Conservation (phyloP, 208 protist species). For the Acanthamoeba royreba region DNA sequence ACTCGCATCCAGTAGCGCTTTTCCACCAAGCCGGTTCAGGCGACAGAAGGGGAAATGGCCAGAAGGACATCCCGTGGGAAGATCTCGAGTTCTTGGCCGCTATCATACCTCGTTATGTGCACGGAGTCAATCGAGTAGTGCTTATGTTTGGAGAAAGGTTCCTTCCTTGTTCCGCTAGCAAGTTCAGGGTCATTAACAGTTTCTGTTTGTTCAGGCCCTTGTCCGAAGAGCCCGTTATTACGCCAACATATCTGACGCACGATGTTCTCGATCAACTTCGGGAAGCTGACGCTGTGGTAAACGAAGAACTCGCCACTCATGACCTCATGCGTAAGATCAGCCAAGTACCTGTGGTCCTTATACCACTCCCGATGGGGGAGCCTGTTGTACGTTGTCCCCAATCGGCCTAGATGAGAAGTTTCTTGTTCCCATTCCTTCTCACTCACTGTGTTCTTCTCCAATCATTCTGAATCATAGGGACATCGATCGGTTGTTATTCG, state of each 20-base stretch:
- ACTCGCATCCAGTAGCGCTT: constrained; percentile 90
- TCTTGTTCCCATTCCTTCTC: no score
- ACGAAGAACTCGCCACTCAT: constrained; percentile 80
- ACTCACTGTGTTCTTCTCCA: not conserved
- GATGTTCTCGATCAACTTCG: constrained; percentile 88
- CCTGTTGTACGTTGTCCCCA: constrained; percentile 62
- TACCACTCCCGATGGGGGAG: constrained; percentile 89
- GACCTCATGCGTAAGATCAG: constrained; percentile 84
- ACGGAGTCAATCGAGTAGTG: constrained; percentile 91
- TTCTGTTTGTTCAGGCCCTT: not conserved
- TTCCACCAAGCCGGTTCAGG: constrained; percentile 71
- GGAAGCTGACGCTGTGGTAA: constrained; percentile 88
- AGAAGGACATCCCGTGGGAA: constrained; percentile 70
- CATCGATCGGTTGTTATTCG: constrained; percentile 88
- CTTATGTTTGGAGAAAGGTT: constrained; percentile 85
- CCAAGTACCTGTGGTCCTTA: constrained; percentile 91
- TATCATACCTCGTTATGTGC: constrained; percentile 85
- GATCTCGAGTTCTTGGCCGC: constrained; percentile 82
- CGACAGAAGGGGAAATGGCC: not conserved
- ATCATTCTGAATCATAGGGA: not conserved
- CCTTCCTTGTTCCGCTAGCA: not conserved
- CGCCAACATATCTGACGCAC: constrained; percentile 79
- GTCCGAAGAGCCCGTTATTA: constrained; percentile 63
- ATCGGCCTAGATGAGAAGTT: no score
- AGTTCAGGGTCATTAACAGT: constrained; percentile 25